Percentiles rank a stretch among this genome's conserved stretches.
These are phyloP conservation scores for Nothophaeocryptopus gaeumannii DNA, from an alignment of 2,329 filamentous ascomycete genomes.

Conservation along the genomic window DNA sequence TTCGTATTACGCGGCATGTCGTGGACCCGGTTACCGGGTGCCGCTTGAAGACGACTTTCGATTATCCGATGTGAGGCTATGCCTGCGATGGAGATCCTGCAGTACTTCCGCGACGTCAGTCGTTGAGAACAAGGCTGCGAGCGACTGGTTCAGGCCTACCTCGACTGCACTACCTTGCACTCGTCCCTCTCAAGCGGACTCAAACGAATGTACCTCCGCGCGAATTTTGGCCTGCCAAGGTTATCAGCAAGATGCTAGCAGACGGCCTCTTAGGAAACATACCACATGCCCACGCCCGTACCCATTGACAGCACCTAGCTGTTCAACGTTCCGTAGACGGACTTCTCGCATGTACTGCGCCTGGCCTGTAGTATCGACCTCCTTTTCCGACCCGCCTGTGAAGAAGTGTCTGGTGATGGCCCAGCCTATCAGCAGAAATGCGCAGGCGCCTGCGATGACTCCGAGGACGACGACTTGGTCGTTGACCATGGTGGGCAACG, in stretches of 20 bases:
- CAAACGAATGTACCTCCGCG: too few species aligned
- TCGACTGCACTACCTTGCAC: too few species aligned
- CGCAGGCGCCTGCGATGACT: constrained; percentile 23
- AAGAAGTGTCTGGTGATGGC: constrained; percentile 24
- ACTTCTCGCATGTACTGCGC: constrained; percentile 32
- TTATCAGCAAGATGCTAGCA: background rate
- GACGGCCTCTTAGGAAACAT: background rate
- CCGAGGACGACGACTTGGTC: constrained; percentile 18
- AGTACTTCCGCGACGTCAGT: background rate
- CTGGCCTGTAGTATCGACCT: constrained; percentile 13
- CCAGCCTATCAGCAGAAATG: constrained; percentile 23
- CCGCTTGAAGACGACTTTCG: constrained; percentile 6
- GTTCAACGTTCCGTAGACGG: constrained; percentile 23
- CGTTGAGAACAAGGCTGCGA: too few species aligned
- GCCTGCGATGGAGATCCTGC: background rate
- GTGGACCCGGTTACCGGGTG: constrained; percentile 1
- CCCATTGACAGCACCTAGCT: constrained; percentile 17
- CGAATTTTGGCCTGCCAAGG: too few species aligned
- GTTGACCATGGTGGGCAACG: background rate
- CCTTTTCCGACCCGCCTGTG: background rate
- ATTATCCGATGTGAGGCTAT: constrained; percentile 19
- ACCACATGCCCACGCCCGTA: constrained; percentile 15
- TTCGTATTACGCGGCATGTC: constrained; percentile 17
- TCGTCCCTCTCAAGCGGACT: too few species aligned
- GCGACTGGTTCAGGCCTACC: too few species aligned